Conservation (phyloP, 1,284 basidiomycete species). For the Abortiporus biennis region DNA sequence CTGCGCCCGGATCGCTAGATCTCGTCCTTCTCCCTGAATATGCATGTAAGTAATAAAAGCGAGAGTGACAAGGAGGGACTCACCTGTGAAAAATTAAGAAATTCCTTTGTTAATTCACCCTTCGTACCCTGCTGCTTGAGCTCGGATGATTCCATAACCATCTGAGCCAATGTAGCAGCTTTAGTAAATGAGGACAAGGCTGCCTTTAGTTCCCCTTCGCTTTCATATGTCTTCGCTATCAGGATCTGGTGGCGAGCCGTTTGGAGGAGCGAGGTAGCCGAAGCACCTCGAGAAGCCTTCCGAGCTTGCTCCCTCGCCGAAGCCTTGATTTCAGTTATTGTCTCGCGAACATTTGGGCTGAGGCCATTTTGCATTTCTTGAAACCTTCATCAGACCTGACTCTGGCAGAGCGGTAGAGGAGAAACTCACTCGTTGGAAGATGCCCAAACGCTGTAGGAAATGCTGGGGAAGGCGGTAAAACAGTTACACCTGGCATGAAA, state of each 20-base stretch:
- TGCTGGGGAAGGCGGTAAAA: conserved; percentile 26
- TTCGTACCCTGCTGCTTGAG: conserved; percentile 42
- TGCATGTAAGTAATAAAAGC: conserved; percentile 1
- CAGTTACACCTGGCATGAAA: conserved; percentile 30
- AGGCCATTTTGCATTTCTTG: conserved; percentile 30
- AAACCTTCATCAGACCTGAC: background rate
- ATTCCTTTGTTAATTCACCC: conserved; percentile 48
- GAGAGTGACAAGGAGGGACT: conserved; percentile 16
- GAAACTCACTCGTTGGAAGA: conserved; percentile 18
- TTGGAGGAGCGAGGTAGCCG: conserved; percentile 50
- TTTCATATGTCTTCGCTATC: conserved; percentile 44
- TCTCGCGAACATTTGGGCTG: conserved; percentile 21
- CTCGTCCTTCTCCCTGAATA: conserved; percentile 41
- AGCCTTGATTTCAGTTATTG: conserved; percentile 60
- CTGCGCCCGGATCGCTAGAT: conserved; percentile 41
- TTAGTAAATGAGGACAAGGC: conserved; percentile 55
- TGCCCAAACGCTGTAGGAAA: conserved; percentile 18
- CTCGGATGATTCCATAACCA: conserved; percentile 53
- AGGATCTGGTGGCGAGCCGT: conserved; percentile 50
- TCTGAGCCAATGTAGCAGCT: conserved; percentile 49
- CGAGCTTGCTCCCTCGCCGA: conserved; percentile 52
- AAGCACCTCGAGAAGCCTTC: conserved; percentile 47
- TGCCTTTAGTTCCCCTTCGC: conserved; percentile 49
- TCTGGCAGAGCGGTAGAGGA: conserved; percentile 4
- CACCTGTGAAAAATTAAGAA: conserved; percentile 55